Evolutionary conservation across 805 yeast species (phyloP), one percentile per base, ranked within the genome.

Genomic region (Priceomyces haplophilus): DNA sequence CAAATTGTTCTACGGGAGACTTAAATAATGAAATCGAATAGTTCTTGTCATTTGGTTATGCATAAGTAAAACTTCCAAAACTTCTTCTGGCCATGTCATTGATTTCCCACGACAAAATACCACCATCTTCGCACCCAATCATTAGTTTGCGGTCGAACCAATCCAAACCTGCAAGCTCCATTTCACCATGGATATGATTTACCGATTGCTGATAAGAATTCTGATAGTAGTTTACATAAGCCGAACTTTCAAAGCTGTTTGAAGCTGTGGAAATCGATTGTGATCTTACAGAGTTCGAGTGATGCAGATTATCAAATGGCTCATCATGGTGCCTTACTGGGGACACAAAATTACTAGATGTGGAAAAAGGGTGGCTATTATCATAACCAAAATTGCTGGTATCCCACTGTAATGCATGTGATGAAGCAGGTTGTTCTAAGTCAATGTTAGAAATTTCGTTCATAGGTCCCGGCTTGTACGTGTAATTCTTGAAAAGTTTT

Each of bases 61-160:
- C 67, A 48, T 51, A 67, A 18, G 67, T 62, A 42, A 51, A 67
- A 37, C 65, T 61, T 4, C 73, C 73, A 45, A 64, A 65, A 41
- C 72, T 65, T 43, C 72, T 57, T 40, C 75, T 53, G 7, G 67
- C 69, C 19, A 55, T 47, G 20, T 56, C 58, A 41, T 71, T 70
- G 27, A 70, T 57, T 38, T 69, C 72, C 72, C 74, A 71, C 29
- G 53, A 49, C 31, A 69, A 45, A 3, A 71, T 43, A 0, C 75
- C 76, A 6, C 71, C 73, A 37, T 64, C 67, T 43, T 68, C 69
- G 45, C 72, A 61, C 3, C 75, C 75, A 40, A 71, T 62, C 19
- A 60, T 52, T 36, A 71, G 54, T 45, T 62, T 62, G 25, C 50
- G 42, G 23, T 54, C 56, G 41, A 43, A 48, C 64, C 70, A 64